A percentile compares a stretch with the other conserved stretches of the same genome.
Evolutionary conservation across 202 grass and related monocot genomes (phyloP).

Genomic region (Hordeum pubiflorum): DNA sequence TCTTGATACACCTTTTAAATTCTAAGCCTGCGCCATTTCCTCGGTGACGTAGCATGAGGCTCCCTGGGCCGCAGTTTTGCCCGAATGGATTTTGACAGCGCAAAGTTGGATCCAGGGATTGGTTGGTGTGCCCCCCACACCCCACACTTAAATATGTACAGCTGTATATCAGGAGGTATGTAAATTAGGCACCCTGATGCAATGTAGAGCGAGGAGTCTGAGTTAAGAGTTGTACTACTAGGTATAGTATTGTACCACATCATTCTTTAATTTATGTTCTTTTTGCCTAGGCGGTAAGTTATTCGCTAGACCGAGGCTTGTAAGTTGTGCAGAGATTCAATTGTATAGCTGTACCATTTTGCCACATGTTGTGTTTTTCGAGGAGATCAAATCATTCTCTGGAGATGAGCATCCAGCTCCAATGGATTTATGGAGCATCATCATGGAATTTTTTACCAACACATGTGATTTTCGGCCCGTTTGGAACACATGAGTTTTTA

Average conservation of each 20-base stretch:
- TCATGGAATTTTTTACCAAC: no score
- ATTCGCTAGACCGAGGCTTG: slow-evolving; percentile 6
- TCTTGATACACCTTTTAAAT: background rate
- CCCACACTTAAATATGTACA: slow-evolving; percentile 27
- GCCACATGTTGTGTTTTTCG: background rate
- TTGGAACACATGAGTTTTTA: background rate
- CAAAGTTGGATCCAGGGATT: background rate
- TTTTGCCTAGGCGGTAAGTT: background rate
- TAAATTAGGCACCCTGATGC: slow-evolving; percentile 37
- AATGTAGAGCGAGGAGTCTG: slow-evolving; percentile 1
- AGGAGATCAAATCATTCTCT: slow-evolving; percentile 9
- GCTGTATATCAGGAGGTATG: slow-evolving; percentile 30
- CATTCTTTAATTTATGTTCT: slow-evolving; percentile 34
- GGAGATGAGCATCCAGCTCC: background rate
- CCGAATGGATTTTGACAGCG: background rate
- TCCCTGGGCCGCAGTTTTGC: background rate
- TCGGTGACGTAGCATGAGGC: background rate
- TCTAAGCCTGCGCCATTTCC: background rate
- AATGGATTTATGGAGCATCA: background rate
- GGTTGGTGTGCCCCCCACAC: background rate
- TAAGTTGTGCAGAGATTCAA: slow-evolving; percentile 19
- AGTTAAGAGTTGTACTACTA: slow-evolving; percentile 2
- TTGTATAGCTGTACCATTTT: slow-evolving; percentile 31
- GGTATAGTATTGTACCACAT: slow-evolving; percentile 16
- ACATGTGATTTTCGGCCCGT: background rate